Evolutionary conservation across 345 rosid species (phyloP).

Genomic region (Pelargonium nanum): DNA sequence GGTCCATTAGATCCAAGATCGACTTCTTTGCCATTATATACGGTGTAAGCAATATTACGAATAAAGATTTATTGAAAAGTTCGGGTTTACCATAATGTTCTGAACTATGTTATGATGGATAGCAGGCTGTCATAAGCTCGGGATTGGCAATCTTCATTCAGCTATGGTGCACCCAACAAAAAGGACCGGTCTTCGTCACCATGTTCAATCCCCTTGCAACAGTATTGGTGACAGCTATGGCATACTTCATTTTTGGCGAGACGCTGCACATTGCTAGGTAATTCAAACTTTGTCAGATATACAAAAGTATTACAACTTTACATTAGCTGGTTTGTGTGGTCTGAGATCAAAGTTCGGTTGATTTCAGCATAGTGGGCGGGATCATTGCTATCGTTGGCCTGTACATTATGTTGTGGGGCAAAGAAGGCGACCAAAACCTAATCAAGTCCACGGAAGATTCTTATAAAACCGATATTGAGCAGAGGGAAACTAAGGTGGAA

Average conservation of each 20-base stretch:
- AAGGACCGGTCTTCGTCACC: constrained; percentile 54
- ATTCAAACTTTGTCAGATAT: not conserved
- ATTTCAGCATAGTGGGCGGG: constrained; percentile 41
- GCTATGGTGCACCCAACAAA: constrained; percentile 50
- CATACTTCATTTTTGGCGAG: constrained; percentile 52
- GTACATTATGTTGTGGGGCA: constrained; percentile 65
- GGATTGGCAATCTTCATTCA: constrained; percentile 33
- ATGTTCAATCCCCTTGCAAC: constrained; percentile 54
- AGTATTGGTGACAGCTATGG: constrained; percentile 31
- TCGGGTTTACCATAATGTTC: too few relatives aligned
- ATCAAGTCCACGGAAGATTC: constrained; percentile 13
- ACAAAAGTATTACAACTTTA: too few relatives aligned
- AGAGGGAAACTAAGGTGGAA: constrained; percentile 1
- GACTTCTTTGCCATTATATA: constrained; percentile 48
- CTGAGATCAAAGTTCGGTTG: too few relatives aligned
- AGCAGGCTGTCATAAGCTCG: constrained; percentile 49
- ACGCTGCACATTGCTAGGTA: constrained; percentile 57
- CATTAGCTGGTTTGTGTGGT: too few relatives aligned
- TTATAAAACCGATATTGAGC: constrained; percentile 7
- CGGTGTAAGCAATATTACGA: constrained; percentile 30
- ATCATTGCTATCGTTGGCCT: constrained; percentile 38
- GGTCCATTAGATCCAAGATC: constrained; percentile 45
- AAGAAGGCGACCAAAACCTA: constrained; percentile 28
- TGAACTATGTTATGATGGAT: too few relatives aligned
- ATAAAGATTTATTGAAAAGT: not conserved